Evolutionary conservation across 2,329 filamentous ascomycete species (phyloP).

Genomic region (Alternaria sp.): DNA sequence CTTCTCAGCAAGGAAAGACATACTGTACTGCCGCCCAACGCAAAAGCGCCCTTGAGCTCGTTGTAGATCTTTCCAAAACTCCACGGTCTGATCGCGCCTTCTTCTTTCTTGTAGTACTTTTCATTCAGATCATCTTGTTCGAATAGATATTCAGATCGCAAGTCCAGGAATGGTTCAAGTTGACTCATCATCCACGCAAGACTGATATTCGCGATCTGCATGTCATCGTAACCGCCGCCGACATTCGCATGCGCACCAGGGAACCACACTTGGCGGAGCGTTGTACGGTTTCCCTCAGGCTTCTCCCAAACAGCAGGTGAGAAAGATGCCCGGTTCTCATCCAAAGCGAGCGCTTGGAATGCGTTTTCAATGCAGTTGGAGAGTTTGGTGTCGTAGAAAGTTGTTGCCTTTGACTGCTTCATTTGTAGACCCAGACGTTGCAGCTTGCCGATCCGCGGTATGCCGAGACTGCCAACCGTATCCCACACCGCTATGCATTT

Average conservation of each 20-base stretch:
- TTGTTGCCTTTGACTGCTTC: slow-evolving; percentile 49
- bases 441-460: slow-evolving; percentile 56
- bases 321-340: slow-evolving; percentile 62
- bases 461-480: slow-evolving; percentile 58
- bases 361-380: slow-evolving; percentile 60
- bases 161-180: slow-evolving; percentile 58
- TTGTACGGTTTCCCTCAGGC: slow-evolving; percentile 55
- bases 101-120: slow-evolving; percentile 54
- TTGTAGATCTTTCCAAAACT: slow-evolving; percentile 58
- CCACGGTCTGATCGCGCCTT: slow-evolving; percentile 58
- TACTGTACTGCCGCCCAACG: slow-evolving; percentile 55
- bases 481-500: slow-evolving; percentile 60
- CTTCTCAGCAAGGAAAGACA: slow-evolving; percentile 10
- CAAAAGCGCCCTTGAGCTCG: slow-evolving; percentile 57
- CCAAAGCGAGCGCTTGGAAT: slow-evolving; percentile 65
- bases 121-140: slow-evolving; percentile 58
- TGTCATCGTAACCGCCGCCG: slow-evolving; percentile 58
- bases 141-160: slow-evolving; percentile 58
- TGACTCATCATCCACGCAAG: slow-evolving; percentile 68
- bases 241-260: slow-evolving; percentile 63
- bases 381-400: slow-evolving; percentile 60
- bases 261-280: slow-evolving; percentile 65
- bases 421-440: slow-evolving; percentile 48
- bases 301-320: slow-evolving; percentile 64
- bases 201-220: slow-evolving; percentile 61